Evolutionary conservation across 306 rosid genomes (phyloP), one percentile per base, ranked within the genome.

Genomic region (Calophaca sinica): DNA sequence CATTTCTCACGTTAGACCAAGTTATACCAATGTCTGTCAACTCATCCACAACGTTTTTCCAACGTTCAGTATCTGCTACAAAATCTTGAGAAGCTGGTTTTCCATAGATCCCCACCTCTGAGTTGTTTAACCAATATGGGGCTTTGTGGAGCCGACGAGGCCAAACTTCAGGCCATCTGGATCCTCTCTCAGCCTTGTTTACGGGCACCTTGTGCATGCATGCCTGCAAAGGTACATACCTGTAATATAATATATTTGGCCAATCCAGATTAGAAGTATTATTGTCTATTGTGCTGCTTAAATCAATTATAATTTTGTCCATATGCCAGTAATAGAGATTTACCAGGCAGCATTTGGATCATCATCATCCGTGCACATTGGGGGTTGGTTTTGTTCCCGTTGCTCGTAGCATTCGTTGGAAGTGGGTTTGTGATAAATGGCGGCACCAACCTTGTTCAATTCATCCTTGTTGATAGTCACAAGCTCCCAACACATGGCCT

Each of bases 281-380:
- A 62, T 35, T 39, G 45, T 28, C 20, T 46, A 29, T 52, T 52
- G 44, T 5, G 55, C 65, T 48, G 49, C 12, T 63, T 57, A 20
- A 55, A 58, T 35, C 54, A 70, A 62, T 42, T 38, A 46, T 9
- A 7, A 26, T 14, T 36, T 1, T 51, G 67, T 58, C n/a, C 13
- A 44, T 45, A 26, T 66, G 13, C 9, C 20, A 53, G 7, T 44
- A 12, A 28, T 31, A 20, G 41, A 57, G 59, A 62, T 55, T 54
- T 85, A 96, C 99, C 99, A 92, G 33, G 98, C 97, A 20, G 97
- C 98, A 61, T 91, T 94, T 0, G 98, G 89, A 71, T 91, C 98
- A 36, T 94, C 94, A 0, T 89, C 86, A 5, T 83, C 81, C 75
- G 84, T 83, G 82, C 98, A 94, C 92, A 94, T 79, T 9, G 94